Evolutionary conservation across 2,329 filamentous ascomycete species (phyloP).

Genomic region (Paecilomyces fulvus): DNA sequence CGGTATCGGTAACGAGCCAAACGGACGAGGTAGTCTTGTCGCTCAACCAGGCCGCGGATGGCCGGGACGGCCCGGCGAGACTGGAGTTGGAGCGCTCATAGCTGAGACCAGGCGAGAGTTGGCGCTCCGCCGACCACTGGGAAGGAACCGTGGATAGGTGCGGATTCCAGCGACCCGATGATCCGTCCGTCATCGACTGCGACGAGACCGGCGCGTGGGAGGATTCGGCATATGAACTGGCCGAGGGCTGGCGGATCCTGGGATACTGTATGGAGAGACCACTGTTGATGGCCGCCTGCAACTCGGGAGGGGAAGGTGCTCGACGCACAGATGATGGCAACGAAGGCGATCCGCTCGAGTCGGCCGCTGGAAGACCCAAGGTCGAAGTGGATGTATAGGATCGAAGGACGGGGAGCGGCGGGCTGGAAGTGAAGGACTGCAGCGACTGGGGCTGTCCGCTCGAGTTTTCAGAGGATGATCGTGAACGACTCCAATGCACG

Average conservation of each 20-base stretch:
- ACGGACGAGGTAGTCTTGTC: slow-evolving; percentile 21
- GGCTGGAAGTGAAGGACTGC: slow-evolving; percentile 32
- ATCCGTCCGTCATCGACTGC: slow-evolving; percentile 25
- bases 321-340: slow-evolving; percentile 26
- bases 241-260: slow-evolving; percentile 26
- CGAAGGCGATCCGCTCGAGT: slow-evolving; percentile 22
- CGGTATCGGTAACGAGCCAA: slow-evolving; percentile 25
- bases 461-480: slow-evolving; percentile 25
- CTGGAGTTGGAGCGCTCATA: slow-evolving; percentile 9
- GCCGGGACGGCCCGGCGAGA: slow-evolving; percentile 14
- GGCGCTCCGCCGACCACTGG: slow-evolving; percentile 29
- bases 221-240: slow-evolving; percentile 34
- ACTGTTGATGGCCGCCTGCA: slow-evolving; percentile 28
- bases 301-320: slow-evolving; percentile 25
- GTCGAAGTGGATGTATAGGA: slow-evolving; percentile 28
- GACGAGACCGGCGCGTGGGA: slow-evolving; percentile 15
- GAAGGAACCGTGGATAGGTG: slow-evolving; percentile 39
- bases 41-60: slow-evolving; percentile 15
- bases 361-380: slow-evolving; percentile 15
- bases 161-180: slow-evolving; percentile 31
- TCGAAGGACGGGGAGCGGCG: slow-evolving; percentile 23
- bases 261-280: slow-evolving; percentile 31
- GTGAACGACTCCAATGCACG: slow-evolving; percentile 25
- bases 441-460: slow-evolving; percentile 7
- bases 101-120: slow-evolving; percentile 14